A percentile compares a stretch with the other conserved stretches of the same genome.
phyloP scores from a whole-genome alignment of 2,329 filamentous ascomycete species.

The Penicillium digitatum region DNA sequence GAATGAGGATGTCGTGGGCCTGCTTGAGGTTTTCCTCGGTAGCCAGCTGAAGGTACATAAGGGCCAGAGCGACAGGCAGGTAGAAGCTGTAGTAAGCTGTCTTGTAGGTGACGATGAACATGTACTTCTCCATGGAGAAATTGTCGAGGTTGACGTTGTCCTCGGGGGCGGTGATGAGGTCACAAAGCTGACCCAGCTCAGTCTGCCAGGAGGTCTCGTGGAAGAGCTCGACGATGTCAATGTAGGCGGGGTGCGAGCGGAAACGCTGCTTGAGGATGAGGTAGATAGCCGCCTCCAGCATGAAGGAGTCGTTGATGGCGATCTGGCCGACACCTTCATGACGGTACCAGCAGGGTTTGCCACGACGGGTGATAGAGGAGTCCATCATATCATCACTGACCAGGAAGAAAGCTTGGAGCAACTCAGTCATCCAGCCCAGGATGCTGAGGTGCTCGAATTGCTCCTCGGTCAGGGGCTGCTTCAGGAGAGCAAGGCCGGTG shows the following conservation, averaged over 20 bases:
- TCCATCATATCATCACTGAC: conserved; percentile 99
- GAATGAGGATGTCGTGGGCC: conserved; percentile 87
- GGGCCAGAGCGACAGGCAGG: conserved; percentile 85
- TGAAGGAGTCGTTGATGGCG: conserved; percentile 97
- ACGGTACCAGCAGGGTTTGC: conserved; percentile 94
- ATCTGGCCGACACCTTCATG: conserved; percentile 86
- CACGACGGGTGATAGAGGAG: conserved; percentile 85
- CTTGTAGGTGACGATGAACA: conserved; percentile 99
- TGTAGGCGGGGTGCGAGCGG: conserved; percentile 77
- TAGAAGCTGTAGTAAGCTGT: conserved; percentile 99
- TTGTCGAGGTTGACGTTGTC: conserved; percentile 89
- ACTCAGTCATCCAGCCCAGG: conserved; percentile 95
- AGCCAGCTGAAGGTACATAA: conserved; percentile 79
- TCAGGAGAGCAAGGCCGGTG: conserved; percentile 75
- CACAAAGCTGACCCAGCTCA: conserved; percentile 89
- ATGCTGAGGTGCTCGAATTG: conserved; percentile 86
- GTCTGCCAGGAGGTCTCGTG: conserved; percentile 93
- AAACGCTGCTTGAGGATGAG: conserved; percentile 90
- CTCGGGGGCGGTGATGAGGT: conserved; percentile 92
- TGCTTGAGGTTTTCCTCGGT: conserved; percentile 85
- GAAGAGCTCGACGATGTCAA: conserved; percentile 93
- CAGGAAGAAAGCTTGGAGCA: conserved; percentile 97
- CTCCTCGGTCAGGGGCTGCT: conserved; percentile 66
- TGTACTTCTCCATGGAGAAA: conserved; percentile 89
- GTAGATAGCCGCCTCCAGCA: conserved; percentile 91